These are phyloP conservation scores for Flagelloscypha sp. DNA, from an alignment of 768 basidiomycete species.

Conservation along the genomic window DNA sequence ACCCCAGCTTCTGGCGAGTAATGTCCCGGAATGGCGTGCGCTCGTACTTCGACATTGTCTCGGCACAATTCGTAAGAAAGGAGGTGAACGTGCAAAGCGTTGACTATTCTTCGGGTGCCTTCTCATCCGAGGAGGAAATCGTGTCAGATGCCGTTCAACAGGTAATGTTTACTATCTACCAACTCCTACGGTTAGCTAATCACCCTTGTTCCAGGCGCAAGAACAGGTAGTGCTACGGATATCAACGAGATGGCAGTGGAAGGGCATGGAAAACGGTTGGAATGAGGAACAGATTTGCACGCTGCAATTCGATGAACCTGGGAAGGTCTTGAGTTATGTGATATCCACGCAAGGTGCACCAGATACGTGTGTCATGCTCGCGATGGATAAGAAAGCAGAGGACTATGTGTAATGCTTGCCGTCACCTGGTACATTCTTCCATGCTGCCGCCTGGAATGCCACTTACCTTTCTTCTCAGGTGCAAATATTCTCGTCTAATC, in stretches of 20 bases:
- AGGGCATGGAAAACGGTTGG: constrained; percentile 32
- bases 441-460: too few relatives aligned
- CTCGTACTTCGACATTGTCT: constrained; percentile 41
- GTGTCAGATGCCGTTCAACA: too few relatives aligned
- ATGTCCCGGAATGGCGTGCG: constrained; percentile 43
- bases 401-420: too few relatives aligned
- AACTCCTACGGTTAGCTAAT: too few relatives aligned
- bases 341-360: constrained; percentile 30
- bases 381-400: too few relatives aligned
- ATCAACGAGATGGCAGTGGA: constrained; percentile 40
- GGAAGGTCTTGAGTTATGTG: constrained; percentile 34
- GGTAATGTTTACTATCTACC: too few relatives aligned
- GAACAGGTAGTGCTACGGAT: constrained; percentile 27
- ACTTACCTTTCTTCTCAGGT: too few relatives aligned
- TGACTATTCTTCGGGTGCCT: too few relatives aligned
- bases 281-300: constrained; percentile 39
- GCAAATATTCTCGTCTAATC: too few relatives aligned
- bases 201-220: constrained; percentile 15
- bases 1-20: too few relatives aligned
- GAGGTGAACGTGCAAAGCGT: constrained; percentile 18
- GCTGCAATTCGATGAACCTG: constrained; percentile 33
- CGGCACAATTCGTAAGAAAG: constrained; percentile 35
- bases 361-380: constrained; percentile 39
- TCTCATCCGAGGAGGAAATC: too few relatives aligned
- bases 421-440: too few relatives aligned